Base-by-base conservation (phyloP, 495 filamentous ascomycete genomes). In the Chaetomium tenue region DNA sequence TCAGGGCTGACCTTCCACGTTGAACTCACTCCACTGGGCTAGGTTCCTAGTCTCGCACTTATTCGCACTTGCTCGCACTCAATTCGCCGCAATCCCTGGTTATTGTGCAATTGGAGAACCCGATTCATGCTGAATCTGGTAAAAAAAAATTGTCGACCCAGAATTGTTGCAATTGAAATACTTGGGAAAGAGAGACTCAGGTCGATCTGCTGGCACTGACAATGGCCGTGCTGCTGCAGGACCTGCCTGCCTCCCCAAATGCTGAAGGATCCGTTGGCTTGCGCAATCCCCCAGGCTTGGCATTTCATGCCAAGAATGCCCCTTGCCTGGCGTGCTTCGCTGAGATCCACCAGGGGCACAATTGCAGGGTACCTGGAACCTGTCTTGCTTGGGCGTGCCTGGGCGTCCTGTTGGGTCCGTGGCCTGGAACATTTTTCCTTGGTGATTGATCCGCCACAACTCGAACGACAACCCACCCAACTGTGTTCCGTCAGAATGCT, bases 261-360 rank as follows among this genome's bases (percentile, higher is more conserved):
- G 51, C 15, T 9, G 11, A n/a, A 9, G 18, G 20, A n/a, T 15
- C 42, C 57, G 57, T 16, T 16, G 42, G 57, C 57, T 59, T 59
- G 57, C 57, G 57, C 57, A 59, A 59, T 48, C 57, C 40, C 15
- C 16, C 42, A 33, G 13, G 3, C 55, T 58, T 58, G 55, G 55
- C 55, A 28, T 44, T 37, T 44, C 22, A 4, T 23, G 50, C 55
- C 55, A 44, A 26, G 52, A 37, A 12, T 7, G 16, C 9, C 33
- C 33, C 33, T 12, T 37, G 8, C 33, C 13, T 40, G 30, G 18
- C 6, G 5, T 0, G 7, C 40, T 11, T 5, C 1, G 13, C 13
- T 30, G 13, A 44, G 40, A 44, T 44, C 40, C 40, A 44, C 40
- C 40, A 44, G 11, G 16, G 18, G 33, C 33, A 37, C 33, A 37